Conservation (phyloP, 129 eudicot species). For the Logfia minima region DNA sequence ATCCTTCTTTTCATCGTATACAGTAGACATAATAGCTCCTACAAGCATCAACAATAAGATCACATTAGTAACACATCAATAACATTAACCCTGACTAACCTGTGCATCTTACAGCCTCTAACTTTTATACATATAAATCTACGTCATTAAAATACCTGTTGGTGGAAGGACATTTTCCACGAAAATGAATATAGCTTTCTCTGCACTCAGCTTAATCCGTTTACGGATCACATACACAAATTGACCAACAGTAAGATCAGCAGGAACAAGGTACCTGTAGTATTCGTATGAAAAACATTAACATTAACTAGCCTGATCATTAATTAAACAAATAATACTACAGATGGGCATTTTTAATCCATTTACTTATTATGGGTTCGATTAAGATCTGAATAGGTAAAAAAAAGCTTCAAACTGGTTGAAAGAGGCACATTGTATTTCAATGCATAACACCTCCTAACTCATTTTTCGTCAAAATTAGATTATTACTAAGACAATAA, state of each 20-base stretch:
- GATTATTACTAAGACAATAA: too few relatives aligned
- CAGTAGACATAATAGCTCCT: constrained; percentile 67
- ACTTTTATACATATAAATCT: background rate
- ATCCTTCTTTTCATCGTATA: constrained; percentile 73
- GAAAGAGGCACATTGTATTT: too few relatives aligned
- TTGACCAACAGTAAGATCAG: constrained; percentile 76
- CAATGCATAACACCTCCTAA: too few relatives aligned
- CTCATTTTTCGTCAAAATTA: too few relatives aligned
- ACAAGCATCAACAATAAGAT: constrained; percentile 17
- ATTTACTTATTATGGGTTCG: background rate
- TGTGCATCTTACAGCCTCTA: too few relatives aligned
- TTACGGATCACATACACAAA: constrained; percentile 77
- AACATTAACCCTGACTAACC: background rate
- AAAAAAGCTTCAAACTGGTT: too few relatives aligned
- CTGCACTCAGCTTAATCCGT: constrained; percentile 68
- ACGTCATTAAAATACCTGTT: constrained; percentile 43
- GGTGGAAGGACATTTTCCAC: constrained; percentile 79
- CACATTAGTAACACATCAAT: background rate
- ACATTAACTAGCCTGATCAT: background rate
- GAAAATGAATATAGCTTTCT: constrained; percentile 69
- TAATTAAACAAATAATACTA: background rate
- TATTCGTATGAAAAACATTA: background rate
- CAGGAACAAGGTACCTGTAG: constrained; percentile 68
- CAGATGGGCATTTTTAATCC: background rate
- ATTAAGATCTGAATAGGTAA: too few relatives aligned